These are phyloP conservation scores for Beta vulgaris DNA, from an alignment of 148 eudicot genomes.

Conservation along the genomic window DNA sequence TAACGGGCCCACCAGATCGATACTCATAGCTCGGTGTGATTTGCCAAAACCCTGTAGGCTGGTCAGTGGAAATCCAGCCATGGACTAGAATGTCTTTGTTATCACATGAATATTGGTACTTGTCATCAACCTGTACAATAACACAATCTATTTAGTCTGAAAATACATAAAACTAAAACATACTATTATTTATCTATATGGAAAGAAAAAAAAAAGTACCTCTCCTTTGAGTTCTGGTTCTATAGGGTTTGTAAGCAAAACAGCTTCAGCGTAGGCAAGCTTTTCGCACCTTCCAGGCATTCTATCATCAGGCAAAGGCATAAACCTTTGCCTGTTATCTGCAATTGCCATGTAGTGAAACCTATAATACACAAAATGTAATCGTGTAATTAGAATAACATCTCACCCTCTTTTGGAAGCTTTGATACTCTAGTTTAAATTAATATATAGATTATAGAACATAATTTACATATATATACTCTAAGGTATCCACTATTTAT, in stretches of 20 bases:
- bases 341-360: slow-evolving; percentile 82
- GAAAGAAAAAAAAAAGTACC: slow-evolving; percentile 30
- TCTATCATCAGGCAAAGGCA: slow-evolving; percentile 89
- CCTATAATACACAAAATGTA: slow-evolving; percentile 32
- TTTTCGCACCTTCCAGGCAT: slow-evolving; percentile 65
- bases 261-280: slow-evolving; percentile 88
- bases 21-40: slow-evolving; percentile 78
- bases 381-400: no score
- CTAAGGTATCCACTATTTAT: no score
- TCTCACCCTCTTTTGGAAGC: no score
- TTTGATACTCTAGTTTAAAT: no score
- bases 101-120: slow-evolving; percentile 80
- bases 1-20: slow-evolving; percentile 73
- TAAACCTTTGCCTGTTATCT: slow-evolving; percentile 65
- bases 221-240: slow-evolving; percentile 68
- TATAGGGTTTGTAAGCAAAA: slow-evolving; percentile 65
- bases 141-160: neutral
- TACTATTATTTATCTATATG: neutral
- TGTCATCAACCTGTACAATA: slow-evolving; percentile 70
- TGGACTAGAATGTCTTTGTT: slow-evolving; percentile 73
- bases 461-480: no score
- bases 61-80: slow-evolving; percentile 72
- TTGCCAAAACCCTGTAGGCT: slow-evolving; percentile 83
- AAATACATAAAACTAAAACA: neutral
- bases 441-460: no score